phyloP scores from a whole-genome alignment of 495 filamentous ascomycete genomes.

The Hypoxylon crocopeplum region DNA sequence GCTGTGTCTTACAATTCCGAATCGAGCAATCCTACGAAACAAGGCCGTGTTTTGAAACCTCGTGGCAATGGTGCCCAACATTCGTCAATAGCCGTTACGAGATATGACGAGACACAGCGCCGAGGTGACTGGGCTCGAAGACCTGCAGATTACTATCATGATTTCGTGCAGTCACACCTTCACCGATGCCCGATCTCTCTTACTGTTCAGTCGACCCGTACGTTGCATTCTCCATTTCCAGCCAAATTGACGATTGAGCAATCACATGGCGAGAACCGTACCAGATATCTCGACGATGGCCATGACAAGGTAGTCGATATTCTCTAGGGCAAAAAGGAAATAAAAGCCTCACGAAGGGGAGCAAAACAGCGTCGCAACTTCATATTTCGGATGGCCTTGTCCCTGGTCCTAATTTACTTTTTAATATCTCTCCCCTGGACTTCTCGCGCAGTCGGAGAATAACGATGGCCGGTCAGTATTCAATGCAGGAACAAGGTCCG shows the following conservation, averaged over 20 bases:
- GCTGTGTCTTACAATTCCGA: conserved; percentile 27
- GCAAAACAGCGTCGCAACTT: conserved; percentile 29
- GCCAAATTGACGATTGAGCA: conserved; percentile 30
- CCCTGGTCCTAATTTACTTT: conserved; percentile 38
- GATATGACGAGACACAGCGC: conserved; percentile 18
- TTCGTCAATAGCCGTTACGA: conserved; percentile 26
- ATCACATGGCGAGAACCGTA: conserved; percentile 25
- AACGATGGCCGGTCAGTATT: conserved; percentile 19
- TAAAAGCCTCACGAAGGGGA: background rate
- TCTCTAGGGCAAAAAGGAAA: conserved; percentile 10
- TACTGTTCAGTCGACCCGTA: conserved; percentile 16
- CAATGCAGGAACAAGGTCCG: conserved; percentile 37
- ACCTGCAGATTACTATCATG: conserved; percentile 20
- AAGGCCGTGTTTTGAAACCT: conserved; percentile 26
- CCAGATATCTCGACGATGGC: conserved; percentile 9
- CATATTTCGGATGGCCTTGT: conserved; percentile 34
- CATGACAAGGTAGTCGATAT: conserved; percentile 22
- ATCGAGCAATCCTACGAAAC: conserved; percentile 17
- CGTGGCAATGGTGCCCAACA: conserved; percentile 27
- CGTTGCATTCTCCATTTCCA: conserved; percentile 33
- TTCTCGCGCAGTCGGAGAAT: conserved; percentile 32
- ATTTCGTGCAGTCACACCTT: conserved; percentile 25
- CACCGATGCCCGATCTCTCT: conserved; percentile 17
- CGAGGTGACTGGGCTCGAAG: conserved; percentile 3
- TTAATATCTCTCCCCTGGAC: conserved; percentile 31